Conservation (phyloP, 1,284 basidiomycete genomes). For the Cryptococcus depauperatus region DNA sequence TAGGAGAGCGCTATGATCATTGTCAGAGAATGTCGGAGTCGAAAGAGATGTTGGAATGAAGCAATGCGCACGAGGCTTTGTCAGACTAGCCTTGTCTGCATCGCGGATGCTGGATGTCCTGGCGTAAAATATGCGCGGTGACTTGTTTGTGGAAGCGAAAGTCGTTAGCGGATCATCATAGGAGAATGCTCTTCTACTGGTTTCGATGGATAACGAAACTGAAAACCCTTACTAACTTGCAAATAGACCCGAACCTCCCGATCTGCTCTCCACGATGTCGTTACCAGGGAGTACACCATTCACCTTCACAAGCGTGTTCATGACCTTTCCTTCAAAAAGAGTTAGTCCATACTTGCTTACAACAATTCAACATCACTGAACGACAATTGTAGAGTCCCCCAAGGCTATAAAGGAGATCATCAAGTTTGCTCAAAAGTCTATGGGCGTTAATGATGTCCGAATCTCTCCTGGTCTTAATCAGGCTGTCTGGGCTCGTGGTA, state of each 20-base stretch:
- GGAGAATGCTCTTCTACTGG: too few species aligned
- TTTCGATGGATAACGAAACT: too few species aligned
- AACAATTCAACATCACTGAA: background rate
- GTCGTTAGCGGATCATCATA: too few species aligned
- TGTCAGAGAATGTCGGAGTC: too few species aligned
- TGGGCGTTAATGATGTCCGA: conserved; percentile 88
- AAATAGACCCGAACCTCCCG: conserved; percentile 75
- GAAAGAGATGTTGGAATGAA: background rate
- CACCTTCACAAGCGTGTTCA: conserved; percentile 90
- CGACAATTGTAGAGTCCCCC: conserved; percentile 54
- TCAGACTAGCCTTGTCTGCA: too few species aligned
- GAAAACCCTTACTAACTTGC: conserved; percentile 3
- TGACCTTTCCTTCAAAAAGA: conserved; percentile 86
- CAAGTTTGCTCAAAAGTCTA: conserved; percentile 79
- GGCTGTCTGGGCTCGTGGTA: conserved; percentile 70
- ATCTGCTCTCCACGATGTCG: conserved; percentile 90
- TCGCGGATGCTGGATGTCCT: too few species aligned
- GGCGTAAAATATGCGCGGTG: too few species aligned
- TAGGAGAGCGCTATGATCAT: background rate
- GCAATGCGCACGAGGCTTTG: too few species aligned
- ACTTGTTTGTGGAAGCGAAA: too few species aligned
- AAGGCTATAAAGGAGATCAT: conserved; percentile 87
- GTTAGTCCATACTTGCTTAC: conserved; percentile 37
- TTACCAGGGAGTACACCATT: conserved; percentile 93
- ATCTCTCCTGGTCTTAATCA: conserved; percentile 91